Evolutionary conservation across 2,329 filamentous ascomycete genomes (phyloP).

Genomic region (Colletotrichum gloeosporioides): DNA sequence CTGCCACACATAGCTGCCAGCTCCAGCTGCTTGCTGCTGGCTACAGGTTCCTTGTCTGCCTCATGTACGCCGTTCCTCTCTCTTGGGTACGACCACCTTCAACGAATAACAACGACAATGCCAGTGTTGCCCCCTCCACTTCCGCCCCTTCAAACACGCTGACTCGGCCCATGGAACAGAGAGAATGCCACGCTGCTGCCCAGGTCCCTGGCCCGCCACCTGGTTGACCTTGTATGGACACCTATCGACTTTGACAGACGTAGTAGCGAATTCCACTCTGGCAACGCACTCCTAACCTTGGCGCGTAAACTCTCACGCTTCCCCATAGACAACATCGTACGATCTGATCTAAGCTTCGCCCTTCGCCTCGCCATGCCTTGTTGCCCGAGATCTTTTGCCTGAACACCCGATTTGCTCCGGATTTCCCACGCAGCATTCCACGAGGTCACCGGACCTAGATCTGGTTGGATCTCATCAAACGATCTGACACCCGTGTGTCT

Average conservation of each 20-base stretch:
- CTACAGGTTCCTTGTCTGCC: neutral
- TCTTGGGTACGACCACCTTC: neutral
- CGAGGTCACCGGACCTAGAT: conserved; percentile 13
- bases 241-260: neutral
- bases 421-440: conserved; percentile 4
- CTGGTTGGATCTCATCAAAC: conserved; percentile 22
- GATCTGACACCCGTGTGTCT: conserved; percentile 20
- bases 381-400: neutral
- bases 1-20: neutral
- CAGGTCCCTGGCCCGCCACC: neutral
- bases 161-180: conserved; percentile 5
- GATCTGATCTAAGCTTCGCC: conserved; percentile 4
- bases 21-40: neutral
- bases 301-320: conserved; percentile 8
- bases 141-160: conserved; percentile 3
- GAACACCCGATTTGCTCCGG: conserved; percentile 3
- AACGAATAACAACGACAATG: neutral
- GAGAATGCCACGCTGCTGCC: neutral
- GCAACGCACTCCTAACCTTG: neutral
- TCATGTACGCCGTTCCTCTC: neutral
- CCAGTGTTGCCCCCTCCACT: neutral
- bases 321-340: conserved; percentile 10
- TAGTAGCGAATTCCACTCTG: neutral
- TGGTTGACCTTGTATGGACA: neutral
- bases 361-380: conserved; percentile 9